phyloP scores from a whole-genome alignment of 2,329 filamentous ascomycete species.

The Fusarium sp. region DNA sequence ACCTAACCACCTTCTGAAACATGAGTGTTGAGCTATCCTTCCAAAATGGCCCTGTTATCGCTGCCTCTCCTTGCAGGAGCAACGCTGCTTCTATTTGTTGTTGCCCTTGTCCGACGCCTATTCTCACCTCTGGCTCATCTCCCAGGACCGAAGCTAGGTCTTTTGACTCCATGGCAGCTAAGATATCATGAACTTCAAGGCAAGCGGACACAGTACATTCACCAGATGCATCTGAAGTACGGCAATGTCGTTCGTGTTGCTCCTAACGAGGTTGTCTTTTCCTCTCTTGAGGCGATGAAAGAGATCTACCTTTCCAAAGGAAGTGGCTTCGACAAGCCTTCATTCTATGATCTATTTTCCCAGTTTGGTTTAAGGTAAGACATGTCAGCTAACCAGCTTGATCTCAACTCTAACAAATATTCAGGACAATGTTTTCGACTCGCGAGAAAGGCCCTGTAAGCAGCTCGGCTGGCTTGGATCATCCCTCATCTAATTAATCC shows the following conservation, averaged over 20 bases:
- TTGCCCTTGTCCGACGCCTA: background rate
- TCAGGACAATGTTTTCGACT: conserved; percentile 29
- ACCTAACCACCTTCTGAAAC: background rate
- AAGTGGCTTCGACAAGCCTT: conserved; percentile 27
- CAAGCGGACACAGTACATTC: conserved; percentile 22
- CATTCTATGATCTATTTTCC: conserved; percentile 23
- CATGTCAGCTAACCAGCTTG: rapidly evolving
- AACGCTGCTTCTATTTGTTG: background rate
- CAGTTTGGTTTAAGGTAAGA: conserved; percentile 21
- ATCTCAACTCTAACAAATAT: rapidly evolving
- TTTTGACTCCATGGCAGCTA: conserved; percentile 9
- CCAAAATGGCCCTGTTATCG: conserved; percentile 1
- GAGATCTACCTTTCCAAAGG: conserved; percentile 29
- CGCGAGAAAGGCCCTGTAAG: conserved; percentile 17
- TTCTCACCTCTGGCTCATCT: conserved; percentile 17
- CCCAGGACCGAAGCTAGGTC: conserved; percentile 18
- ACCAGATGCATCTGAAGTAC: conserved; percentile 13
- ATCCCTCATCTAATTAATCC: background rate
- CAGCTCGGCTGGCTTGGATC: rapidly evolving
- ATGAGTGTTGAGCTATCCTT: background rate
- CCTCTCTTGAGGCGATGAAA: conserved; percentile 20
- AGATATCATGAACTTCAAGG: conserved; percentile 21
- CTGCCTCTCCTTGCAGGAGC: background rate
- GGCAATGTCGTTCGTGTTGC: conserved; percentile 18
- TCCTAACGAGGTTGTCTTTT: conserved; percentile 28